These are phyloP conservation scores for Mycena belliarum DNA, from an alignment of 768 basidiomycete genomes.

Conservation along the genomic window DNA sequence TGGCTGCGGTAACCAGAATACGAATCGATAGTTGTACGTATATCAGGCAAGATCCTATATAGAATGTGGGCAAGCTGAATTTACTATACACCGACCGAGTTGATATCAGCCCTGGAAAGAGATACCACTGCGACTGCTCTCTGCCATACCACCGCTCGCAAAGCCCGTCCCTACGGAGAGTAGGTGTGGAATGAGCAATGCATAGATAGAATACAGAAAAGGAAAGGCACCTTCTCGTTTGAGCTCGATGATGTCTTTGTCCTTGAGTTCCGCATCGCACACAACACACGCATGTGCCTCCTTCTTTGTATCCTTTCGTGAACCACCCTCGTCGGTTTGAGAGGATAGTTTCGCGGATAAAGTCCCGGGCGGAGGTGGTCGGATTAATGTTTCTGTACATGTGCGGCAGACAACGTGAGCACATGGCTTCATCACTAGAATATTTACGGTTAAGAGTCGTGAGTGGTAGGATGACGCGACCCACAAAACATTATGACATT, in stretches of 20 bases:
- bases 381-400: conserved; percentile 86
- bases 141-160: conserved; percentile 93
- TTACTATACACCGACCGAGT: too few species aligned
- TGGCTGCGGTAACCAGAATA: too few species aligned
- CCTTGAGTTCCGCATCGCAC: conserved; percentile 68
- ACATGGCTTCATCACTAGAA: conserved; percentile 78
- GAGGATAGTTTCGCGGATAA: conserved; percentile 26
- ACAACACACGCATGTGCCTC: conserved; percentile 63
- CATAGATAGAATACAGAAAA: background rate
- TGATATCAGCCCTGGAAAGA: conserved; percentile 74
- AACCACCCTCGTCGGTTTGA: background rate
- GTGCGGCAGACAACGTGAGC: conserved; percentile 91
- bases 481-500: conserved; percentile 68
- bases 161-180: conserved; percentile 81
- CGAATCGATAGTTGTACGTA: too few species aligned
- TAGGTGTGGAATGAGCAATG: background rate
- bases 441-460: background rate
- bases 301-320: background rate
- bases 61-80: too few species aligned
- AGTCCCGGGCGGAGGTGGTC: conserved; percentile 46
- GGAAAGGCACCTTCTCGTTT: conserved; percentile 74
- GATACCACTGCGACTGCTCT: conserved; percentile 72
- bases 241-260: conserved; percentile 79
- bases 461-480: conserved; percentile 28
- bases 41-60: too few species aligned